Evolutionary conservation across 2,329 filamentous ascomycete genomes (phyloP).

Genomic region (Penicillium paneum): DNA sequence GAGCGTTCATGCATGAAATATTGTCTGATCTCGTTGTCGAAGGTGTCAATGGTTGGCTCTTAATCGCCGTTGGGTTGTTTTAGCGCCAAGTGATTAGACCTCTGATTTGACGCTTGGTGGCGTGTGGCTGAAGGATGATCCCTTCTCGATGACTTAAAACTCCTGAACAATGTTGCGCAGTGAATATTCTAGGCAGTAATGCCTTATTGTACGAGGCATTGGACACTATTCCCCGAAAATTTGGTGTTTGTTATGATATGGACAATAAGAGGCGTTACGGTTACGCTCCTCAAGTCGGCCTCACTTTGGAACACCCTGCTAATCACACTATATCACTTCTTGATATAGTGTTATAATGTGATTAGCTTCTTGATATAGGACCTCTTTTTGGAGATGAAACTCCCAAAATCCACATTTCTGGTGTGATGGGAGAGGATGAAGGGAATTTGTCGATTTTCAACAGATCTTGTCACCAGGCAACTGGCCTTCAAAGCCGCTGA

Average conservation of each 20-base stretch:
- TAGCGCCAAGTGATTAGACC: constrained; percentile 1
- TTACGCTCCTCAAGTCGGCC: background rate
- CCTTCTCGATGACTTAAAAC: background rate
- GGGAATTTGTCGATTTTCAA: background rate
- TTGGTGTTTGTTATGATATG: background rate
- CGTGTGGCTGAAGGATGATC: background rate
- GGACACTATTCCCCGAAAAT: background rate
- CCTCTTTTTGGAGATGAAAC: background rate
- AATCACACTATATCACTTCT: background rate
- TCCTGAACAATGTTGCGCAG: background rate
- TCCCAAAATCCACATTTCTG: background rate
- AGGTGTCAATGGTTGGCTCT: constrained; percentile 11
- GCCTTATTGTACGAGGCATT: background rate
- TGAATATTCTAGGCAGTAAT: constrained; percentile 2
- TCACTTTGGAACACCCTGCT: background rate
- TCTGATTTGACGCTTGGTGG: constrained; percentile 14
- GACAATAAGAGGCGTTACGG: background rate
- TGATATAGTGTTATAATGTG: too few relatives aligned
- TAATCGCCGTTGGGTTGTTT: constrained; percentile 5
- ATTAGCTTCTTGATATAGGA: background rate
- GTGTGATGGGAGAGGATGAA: background rate
- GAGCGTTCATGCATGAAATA: background rate
- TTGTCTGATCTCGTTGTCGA: background rate
- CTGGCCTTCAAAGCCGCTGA: background rate
- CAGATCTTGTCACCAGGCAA: background rate